A percentile compares a stretch with the other conserved stretches of the same genome.
These are phyloP conservation scores for Raphanus hybrid DNA, from an alignment of 441 rosid species.

Conservation along the genomic window DNA sequence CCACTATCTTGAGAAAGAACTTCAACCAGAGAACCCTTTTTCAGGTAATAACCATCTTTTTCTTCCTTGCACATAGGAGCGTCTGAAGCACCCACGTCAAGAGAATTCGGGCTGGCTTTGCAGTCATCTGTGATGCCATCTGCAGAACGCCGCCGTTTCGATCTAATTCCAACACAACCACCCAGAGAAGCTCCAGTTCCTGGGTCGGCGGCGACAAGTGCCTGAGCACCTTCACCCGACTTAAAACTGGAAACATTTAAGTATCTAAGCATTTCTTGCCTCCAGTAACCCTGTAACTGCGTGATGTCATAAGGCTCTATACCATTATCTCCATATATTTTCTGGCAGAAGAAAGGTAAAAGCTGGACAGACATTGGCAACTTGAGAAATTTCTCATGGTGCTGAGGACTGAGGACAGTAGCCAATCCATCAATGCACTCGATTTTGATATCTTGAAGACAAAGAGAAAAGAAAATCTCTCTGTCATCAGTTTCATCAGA, in stretches of 20 bases:
- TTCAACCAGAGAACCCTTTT: slow-evolving; percentile 70
- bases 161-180: slow-evolving; percentile 48
- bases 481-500: slow-evolving; percentile 64
- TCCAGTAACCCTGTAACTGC: slow-evolving; percentile 77
- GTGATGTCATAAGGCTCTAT: slow-evolving; percentile 71
- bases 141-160: slow-evolving; percentile 53
- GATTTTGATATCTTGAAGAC: slow-evolving; percentile 85
- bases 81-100: slow-evolving; percentile 36
- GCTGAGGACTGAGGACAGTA: slow-evolving; percentile 74
- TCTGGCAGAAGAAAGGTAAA: slow-evolving; percentile 65
- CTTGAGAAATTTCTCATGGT: slow-evolving; percentile 56
- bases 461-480: slow-evolving; percentile 86
- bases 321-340: slow-evolving; percentile 56
- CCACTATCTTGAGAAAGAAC: slow-evolving; percentile 88
- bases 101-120: slow-evolving; percentile 38
- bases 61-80: slow-evolving; percentile 28
- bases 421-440: slow-evolving; percentile 94
- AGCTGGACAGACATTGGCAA: slow-evolving; percentile 38
- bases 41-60: slow-evolving; percentile 41
- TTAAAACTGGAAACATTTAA: slow-evolving; percentile 38
- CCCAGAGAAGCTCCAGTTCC: slow-evolving; percentile 39
- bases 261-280: slow-evolving; percentile 59
- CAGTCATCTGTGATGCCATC: slow-evolving; percentile 29
- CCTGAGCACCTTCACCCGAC: slow-evolving; percentile 37
- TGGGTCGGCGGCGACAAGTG: slow-evolving; percentile 31